Percentiles rank a stretch among this genome's conserved stretches.
Evolutionary conservation across 2,329 filamentous ascomycete species (phyloP).

Genomic region (Colletotrichum sp.): DNA sequence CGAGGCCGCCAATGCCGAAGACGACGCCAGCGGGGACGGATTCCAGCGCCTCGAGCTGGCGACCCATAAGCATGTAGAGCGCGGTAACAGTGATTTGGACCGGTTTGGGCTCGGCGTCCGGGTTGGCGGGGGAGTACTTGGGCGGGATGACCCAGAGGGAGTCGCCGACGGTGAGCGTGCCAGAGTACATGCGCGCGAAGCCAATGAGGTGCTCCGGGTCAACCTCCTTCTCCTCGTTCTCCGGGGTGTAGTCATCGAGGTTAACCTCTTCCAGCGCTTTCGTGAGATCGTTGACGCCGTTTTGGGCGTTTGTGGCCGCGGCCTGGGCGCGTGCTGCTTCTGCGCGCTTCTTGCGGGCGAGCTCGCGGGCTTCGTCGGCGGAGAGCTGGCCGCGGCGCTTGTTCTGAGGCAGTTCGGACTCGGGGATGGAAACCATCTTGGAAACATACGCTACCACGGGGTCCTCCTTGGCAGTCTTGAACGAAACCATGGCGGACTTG

Average conservation of each 20-base stretch:
- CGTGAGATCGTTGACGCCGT: constrained; percentile 61
- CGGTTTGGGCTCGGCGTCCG: constrained; percentile 74
- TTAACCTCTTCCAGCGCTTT: constrained; percentile 66
- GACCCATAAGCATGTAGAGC: constrained; percentile 95
- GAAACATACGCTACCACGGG: constrained; percentile 95
- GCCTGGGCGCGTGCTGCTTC: constrained; percentile 84
- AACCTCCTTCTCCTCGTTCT: constrained; percentile 60
- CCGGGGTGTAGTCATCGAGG: constrained; percentile 57
- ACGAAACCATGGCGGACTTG: constrained; percentile 81
- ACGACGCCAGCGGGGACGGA: constrained; percentile 93
- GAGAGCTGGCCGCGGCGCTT: constrained; percentile 79
- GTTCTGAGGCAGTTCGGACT: constrained; percentile 90
- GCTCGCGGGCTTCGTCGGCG: constrained; percentile 86
- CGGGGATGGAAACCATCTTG: constrained; percentile 96
- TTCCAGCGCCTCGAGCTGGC: constrained; percentile 80
- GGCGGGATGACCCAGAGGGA: constrained; percentile 89
- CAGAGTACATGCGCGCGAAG: constrained; percentile 93
- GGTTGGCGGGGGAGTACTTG: constrained; percentile 86
- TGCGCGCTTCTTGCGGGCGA: constrained; percentile 86
- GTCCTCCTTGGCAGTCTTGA: constrained; percentile 71
- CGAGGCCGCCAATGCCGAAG: constrained; percentile 92
- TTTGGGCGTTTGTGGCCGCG: constrained; percentile 45
- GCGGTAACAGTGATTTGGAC: constrained; percentile 85
- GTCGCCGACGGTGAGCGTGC: constrained; percentile 87
- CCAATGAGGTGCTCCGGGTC: constrained; percentile 91